These are phyloP conservation scores for Penicillium frequentans DNA, from an alignment of 2,329 filamentous ascomycete species.

Conservation along the genomic window DNA sequence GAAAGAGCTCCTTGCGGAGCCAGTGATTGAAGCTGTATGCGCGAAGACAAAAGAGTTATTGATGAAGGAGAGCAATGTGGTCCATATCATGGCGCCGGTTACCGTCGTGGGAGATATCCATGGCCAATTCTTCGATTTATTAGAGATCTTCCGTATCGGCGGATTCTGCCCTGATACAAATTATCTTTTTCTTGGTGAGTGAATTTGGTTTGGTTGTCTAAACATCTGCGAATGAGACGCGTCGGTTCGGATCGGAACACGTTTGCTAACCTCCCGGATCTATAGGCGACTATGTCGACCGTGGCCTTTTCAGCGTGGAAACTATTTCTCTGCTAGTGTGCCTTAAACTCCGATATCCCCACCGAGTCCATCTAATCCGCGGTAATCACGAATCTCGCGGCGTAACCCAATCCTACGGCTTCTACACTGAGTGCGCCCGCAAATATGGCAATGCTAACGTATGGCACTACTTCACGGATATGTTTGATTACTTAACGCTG, in stretches of 20 bases:
- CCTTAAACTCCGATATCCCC: slow-evolving; percentile 93
- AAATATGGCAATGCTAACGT: slow-evolving; percentile 99
- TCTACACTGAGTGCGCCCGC: slow-evolving; percentile 96
- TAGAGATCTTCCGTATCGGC: slow-evolving; percentile 98
- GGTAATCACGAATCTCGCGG: slow-evolving; percentile 98
- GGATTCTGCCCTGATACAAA: slow-evolving; percentile 98
- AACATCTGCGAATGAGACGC: background rate
- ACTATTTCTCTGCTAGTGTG: slow-evolving; percentile 97
- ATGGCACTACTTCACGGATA: slow-evolving; percentile 99
- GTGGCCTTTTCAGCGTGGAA: slow-evolving; percentile 97
- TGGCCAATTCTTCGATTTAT: slow-evolving; percentile 97
- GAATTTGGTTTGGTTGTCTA: background rate
- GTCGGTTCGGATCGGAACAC: background rate
- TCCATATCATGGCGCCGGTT: slow-evolving; percentile 91
- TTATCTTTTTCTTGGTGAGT: slow-evolving; percentile 87
- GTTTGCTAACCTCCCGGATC: slow-evolving; percentile 2
- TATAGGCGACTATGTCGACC: slow-evolving; percentile 92
- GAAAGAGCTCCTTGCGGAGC: slow-evolving; percentile 94
- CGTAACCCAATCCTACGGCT: slow-evolving; percentile 97
- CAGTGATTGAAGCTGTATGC: slow-evolving; percentile 98
- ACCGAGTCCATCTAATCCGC: slow-evolving; percentile 92
- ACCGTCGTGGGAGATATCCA: slow-evolving; percentile 99
- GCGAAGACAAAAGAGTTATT: slow-evolving; percentile 98
- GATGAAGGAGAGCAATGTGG: slow-evolving; percentile 99
- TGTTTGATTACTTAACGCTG: slow-evolving; percentile 97